These are phyloP conservation scores for Candida nonsorbophila DNA, from an alignment of 805 yeast genomes.

Conservation along the genomic window DNA sequence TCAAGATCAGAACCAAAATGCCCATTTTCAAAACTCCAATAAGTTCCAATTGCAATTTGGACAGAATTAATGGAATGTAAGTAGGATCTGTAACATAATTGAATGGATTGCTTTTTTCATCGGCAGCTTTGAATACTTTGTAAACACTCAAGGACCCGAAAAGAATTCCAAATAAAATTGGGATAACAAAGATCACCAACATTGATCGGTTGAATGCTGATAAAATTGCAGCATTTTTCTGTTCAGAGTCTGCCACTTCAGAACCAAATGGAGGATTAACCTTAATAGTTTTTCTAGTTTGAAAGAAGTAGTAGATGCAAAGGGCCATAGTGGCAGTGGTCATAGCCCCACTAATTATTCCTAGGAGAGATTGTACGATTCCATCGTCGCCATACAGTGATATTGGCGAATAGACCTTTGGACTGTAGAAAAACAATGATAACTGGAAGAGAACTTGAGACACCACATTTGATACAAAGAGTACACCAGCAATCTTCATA, in stretches of 20 bases:
- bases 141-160: neutral
- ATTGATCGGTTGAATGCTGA: conserved; percentile 22
- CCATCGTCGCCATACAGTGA: too few species aligned
- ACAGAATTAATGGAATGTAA: too few species aligned
- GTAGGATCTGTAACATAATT: too few species aligned
- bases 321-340: too few species aligned
- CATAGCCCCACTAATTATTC: too few species aligned
- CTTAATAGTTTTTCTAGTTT: conserved; percentile 20
- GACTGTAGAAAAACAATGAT: too few species aligned
- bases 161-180: conserved; percentile 8
- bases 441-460: too few species aligned
- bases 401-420: too few species aligned
- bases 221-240: conserved; percentile 12
- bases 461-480: conserved; percentile 3
- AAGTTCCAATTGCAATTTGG: too few species aligned
- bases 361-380: too few species aligned
- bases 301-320: conserved; percentile 7
- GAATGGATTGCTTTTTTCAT: neutral
- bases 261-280: conserved; percentile 22
- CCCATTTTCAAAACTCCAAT: too few species aligned
- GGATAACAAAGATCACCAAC: conserved; percentile 19
- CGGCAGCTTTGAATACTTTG: neutral
- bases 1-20: too few species aligned
- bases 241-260: conserved; percentile 10
- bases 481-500: conserved; percentile 4